phyloP scores from a whole-genome alignment of 75 land plant genomes.

The Sequoiadendron giganteum region DNA sequence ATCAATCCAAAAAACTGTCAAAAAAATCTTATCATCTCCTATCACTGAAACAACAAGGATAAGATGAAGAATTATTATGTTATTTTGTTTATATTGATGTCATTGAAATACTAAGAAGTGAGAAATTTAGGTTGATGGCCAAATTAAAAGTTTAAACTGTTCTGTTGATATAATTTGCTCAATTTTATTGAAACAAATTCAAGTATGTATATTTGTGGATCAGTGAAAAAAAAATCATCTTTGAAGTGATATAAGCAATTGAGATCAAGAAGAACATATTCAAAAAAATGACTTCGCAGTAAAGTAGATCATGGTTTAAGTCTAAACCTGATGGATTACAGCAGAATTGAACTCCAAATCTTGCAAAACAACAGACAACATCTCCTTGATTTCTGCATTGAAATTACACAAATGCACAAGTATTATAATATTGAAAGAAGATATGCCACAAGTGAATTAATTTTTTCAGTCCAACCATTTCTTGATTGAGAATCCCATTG shows the following conservation, averaged over 20 bases:
- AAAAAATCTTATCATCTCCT: background rate
- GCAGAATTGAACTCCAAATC: conserved; percentile 84
- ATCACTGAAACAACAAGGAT: background rate
- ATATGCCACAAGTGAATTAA: background rate
- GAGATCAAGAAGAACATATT: background rate
- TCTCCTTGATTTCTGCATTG: conserved; percentile 82
- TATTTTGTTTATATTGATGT: background rate
- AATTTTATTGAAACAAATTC: background rate
- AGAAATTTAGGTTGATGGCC: background rate
- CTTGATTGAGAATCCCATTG: background rate
- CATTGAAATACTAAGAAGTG: background rate
- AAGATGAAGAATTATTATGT: background rate
- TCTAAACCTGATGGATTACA: conserved; percentile 83
- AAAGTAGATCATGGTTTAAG: background rate
- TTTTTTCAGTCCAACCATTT: background rate
- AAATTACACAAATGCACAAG: background rate
- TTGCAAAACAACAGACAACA: conserved; percentile 72
- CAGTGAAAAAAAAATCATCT: background rate
- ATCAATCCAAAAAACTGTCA: no score
- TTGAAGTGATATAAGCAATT: background rate
- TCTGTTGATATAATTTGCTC: background rate
- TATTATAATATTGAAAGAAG: background rate
- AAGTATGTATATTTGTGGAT: background rate
- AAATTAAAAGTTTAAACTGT: background rate
- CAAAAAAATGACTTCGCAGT: background rate